Percentiles rank a stretch among this genome's conserved stretches.
Evolutionary conservation across 176 grass and related monocot genomes (phyloP).

Genomic region (Paspalum vaginatum): DNA sequence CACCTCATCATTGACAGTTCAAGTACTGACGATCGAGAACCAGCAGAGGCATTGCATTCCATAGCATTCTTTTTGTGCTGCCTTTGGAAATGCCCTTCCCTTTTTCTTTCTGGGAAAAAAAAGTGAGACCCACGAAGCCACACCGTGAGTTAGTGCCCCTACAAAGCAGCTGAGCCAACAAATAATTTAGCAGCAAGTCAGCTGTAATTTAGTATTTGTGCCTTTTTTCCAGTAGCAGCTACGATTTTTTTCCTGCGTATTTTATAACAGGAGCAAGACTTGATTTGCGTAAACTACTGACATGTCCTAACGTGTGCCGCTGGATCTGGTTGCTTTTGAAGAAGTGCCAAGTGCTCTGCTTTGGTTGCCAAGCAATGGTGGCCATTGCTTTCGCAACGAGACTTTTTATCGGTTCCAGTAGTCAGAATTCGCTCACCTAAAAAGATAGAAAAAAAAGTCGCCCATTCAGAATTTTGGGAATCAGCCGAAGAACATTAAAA

Average conservation of each 20-base stretch:
- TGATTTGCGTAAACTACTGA: conserved; percentile 19
- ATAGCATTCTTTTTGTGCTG: not conserved
- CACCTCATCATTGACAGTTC: not conserved
- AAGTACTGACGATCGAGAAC: not conserved
- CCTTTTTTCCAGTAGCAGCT: not conserved
- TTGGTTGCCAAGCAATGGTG: conserved; percentile 7
- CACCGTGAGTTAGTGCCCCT: conserved; percentile 21
- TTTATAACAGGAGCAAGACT: not conserved
- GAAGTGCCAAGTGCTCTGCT: conserved; percentile 22
- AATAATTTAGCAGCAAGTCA: conserved; percentile 37
- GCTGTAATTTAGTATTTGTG: conserved; percentile 10
- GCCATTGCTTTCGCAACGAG: conserved; percentile 51
- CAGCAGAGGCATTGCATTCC: not conserved
- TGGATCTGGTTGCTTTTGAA: conserved; percentile 7
- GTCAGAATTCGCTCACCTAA: conserved; percentile 40
- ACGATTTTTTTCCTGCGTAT: not conserved
- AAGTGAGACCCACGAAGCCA: conserved; percentile 18
- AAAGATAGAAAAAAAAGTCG: not conserved
- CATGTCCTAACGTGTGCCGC: conserved; percentile 34
- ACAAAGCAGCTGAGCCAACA: conserved; percentile 26
- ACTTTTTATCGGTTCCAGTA: not conserved
- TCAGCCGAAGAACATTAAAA: not conserved
- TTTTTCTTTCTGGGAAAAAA: not conserved
- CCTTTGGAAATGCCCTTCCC: not conserved
- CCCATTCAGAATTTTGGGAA: not conserved